Evolutionary conservation across 129 eudicot species (phyloP).

Genomic region (Flaveria brownii): DNA sequence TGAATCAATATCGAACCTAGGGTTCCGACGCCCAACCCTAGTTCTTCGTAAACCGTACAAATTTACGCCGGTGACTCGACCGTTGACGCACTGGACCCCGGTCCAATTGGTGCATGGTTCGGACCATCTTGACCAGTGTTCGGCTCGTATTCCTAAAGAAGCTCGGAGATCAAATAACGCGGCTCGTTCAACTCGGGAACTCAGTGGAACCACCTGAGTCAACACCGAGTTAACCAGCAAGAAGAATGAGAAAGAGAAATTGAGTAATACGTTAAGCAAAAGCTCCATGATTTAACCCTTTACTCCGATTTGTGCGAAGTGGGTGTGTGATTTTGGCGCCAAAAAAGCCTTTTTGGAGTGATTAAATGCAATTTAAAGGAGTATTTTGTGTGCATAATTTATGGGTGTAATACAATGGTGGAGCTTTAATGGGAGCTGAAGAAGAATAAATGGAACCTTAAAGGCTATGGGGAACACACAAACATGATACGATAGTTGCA

Average conservation of each 20-base stretch:
- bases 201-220: conserved; percentile 45
- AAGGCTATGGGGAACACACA: conserved; percentile 11
- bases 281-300: conserved; percentile 35
- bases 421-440: conserved; percentile 31
- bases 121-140: conserved; percentile 58
- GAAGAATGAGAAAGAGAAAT: conserved; percentile 28
- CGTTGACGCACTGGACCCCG: conserved; percentile 57
- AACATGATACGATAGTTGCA: background rate
- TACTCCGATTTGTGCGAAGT: too few species aligned
- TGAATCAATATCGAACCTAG: conserved; percentile 58
- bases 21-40: conserved; percentile 41
- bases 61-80: conserved; percentile 54
- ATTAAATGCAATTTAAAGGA: conserved; percentile 23
- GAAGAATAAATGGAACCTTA: conserved; percentile 32
- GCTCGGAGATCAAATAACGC: conserved; percentile 66
- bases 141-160: conserved; percentile 61
- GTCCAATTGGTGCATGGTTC: conserved; percentile 71
- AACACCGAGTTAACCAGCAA: conserved; percentile 46
- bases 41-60: conserved; percentile 52
- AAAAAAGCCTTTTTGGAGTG: background rate
- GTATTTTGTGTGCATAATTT: background rate
- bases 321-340: background rate
- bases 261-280: conserved; percentile 30
- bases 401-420: conserved; percentile 1
- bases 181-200: conserved; percentile 45